These are phyloP conservation scores for Pinus tabuliformis DNA, from an alignment of 75 land plant species.

Conservation along the genomic window DNA sequence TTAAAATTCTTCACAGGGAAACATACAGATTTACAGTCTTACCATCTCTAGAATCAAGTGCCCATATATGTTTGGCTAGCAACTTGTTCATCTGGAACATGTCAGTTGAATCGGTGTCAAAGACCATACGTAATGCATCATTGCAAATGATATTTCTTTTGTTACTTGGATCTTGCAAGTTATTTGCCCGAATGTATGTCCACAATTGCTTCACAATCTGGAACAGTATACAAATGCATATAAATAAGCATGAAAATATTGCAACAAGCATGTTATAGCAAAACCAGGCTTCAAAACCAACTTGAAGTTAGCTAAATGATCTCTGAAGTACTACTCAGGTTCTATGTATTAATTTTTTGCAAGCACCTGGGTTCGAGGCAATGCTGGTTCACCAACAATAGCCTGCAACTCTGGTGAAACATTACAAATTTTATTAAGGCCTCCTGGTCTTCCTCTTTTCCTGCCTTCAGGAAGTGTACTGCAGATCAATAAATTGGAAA, in stretches of 20 bases:
- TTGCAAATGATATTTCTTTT: conserved; percentile 89
- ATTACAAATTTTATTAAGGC: conserved; percentile 74
- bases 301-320: background rate
- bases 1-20: background rate
- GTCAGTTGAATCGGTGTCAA: conserved; percentile 88
- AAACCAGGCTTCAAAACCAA: background rate
- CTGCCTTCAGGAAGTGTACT: conserved; percentile 55
- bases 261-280: conserved; percentile 4
- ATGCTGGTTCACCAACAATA: conserved; percentile 63
- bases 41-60: conserved; percentile 42
- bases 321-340: background rate
- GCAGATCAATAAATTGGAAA: conserved; percentile 13
- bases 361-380: conserved; percentile 84
- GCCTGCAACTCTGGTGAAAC: conserved; percentile 88
- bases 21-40: conserved; percentile 21
- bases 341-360: background rate
- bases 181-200: conserved; percentile 83
- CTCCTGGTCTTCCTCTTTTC: conserved; percentile 75
- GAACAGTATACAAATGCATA: conserved; percentile 7
- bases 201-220: conserved; percentile 95
- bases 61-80: conserved; percentile 78
- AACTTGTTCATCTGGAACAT: conserved; percentile 99
- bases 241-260: conserved; percentile 1
- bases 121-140: conserved; percentile 71
- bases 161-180: conserved; percentile 89